Conservation (phyloP, 139 green algal genomes). For the Medakamo hakoo region DNA sequence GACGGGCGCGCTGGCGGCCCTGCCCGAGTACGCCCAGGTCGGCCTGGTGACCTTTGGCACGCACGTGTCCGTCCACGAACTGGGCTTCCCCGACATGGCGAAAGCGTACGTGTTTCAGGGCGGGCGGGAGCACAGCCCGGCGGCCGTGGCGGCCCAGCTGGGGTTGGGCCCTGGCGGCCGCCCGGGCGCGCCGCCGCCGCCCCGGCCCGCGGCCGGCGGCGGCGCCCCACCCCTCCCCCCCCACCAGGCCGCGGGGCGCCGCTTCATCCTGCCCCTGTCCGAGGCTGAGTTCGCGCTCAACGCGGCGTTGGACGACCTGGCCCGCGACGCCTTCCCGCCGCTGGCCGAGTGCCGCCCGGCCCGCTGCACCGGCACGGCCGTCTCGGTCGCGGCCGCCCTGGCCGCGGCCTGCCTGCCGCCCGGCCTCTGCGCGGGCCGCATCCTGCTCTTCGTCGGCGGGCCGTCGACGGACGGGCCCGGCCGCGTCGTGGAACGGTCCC, state of each 20-base stretch:
- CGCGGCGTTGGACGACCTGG: slow-evolving; percentile 75
- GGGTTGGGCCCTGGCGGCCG: slow-evolving; percentile 55
- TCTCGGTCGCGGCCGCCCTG: slow-evolving; percentile 66
- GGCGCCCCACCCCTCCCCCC: slow-evolving; percentile 5
- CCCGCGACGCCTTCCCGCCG: slow-evolving; percentile 62
- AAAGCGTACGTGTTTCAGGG: slow-evolving; percentile 91
- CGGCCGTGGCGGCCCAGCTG: slow-evolving; percentile 21
- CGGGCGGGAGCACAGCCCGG: slow-evolving; percentile 66
- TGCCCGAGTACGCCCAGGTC: slow-evolving; percentile 54
- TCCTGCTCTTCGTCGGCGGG: slow-evolving; percentile 86
- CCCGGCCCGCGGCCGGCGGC: slow-evolving; percentile 2
- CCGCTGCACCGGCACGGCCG: slow-evolving; percentile 80
- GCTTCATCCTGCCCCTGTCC: slow-evolving; percentile 64
- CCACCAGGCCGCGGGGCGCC: slow-evolving; percentile 5
- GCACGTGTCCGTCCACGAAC: slow-evolving; percentile 94
- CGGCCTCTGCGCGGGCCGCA: slow-evolving; percentile 48
- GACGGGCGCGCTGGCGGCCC: slow-evolving; percentile 49
- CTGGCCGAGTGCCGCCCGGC: slow-evolving; percentile 47
- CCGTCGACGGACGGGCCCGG: slow-evolving; percentile 78
- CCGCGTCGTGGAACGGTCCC: slow-evolving; percentile 65
- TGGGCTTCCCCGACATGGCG: slow-evolving; percentile 76
- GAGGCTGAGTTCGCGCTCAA: slow-evolving; percentile 88
- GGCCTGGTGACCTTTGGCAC: slow-evolving; percentile 91
- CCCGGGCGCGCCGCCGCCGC: slow-evolving; percentile 16
- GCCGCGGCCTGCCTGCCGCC: slow-evolving; percentile 54